Conservation (phyloP, 768 basidiomycete species). For the Boletus coccyginus region DNA sequence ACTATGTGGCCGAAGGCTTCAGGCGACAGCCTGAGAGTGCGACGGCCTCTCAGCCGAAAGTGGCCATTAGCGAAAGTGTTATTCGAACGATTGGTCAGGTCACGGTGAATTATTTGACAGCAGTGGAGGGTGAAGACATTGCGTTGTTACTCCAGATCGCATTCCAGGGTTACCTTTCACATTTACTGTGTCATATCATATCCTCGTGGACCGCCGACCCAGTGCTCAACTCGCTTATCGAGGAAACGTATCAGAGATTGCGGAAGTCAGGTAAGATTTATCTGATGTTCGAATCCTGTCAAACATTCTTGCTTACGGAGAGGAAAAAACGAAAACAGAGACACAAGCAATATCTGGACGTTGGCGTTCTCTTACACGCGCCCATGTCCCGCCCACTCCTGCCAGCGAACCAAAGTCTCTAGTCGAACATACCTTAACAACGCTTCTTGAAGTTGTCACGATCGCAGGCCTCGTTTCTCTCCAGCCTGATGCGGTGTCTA, state of each 20-base stretch:
- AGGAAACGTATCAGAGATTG: not conserved
- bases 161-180: not conserved
- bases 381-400: not conserved
- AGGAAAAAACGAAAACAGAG: not conserved
- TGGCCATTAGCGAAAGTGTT: not conserved
- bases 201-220: not conserved
- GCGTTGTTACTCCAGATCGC: not conserved
- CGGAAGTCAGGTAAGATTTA: not conserved
- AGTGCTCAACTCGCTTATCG: not conserved
- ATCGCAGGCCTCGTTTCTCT: not conserved
- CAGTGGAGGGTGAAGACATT: not conserved
- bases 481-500: not conserved
- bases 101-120: not conserved
- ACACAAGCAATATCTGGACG: not conserved
- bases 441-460: not conserved
- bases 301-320: too few relatives aligned
- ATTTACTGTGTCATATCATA: not conserved
- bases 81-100: not conserved
- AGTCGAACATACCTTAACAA: not conserved
- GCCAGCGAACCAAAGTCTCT: not conserved
- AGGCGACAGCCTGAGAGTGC: not conserved
- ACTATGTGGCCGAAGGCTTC: not conserved
- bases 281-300: too few relatives aligned
- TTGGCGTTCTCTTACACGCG: not conserved
- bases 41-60: not conserved